Base-by-base conservation (phyloP, 208 protist genomes). In the Jaenimonas drosophilae region DNA sequence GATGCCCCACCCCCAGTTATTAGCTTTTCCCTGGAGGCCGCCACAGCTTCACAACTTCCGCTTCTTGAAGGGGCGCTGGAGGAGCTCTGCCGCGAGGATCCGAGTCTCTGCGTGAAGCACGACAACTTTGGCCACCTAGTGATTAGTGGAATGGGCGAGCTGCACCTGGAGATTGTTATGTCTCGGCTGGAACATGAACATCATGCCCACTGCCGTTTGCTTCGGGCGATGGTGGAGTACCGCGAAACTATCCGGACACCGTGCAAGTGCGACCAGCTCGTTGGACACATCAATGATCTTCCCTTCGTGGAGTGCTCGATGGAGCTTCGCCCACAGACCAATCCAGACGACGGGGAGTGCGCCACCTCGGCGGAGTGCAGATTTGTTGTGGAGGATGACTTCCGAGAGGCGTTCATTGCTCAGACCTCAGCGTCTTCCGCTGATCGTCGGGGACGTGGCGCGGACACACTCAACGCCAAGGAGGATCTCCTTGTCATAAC, bases 1-100 rank as follows among this genome's bases (percentile, higher is more conserved):
- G 53, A 78, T 28, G 79, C 98, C 7, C 97, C 97, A 12, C 87
- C 95, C 4, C 88, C 96, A 23, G 97, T 99, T 30, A 90, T 99
- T 54, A 97, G 92, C 5, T 87, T 97, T 21, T 75, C 94, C 2
- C 72, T 99, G 20, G 68, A 90, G 70, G 83, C 92, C 9, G 87
- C 88, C n/a, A 88, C 66, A 20, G 81, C 70, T 30, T 66, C 73
- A 12, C 83, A 96, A 39, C 59, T 83, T 16, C 55, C 68, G 21
- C 81, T 88, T 27, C 82, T 99, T 27, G 70, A 80, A 21, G 87
- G 94, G 47, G 96, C 95, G 2, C 70, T 99, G 21, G 32, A 54
- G n/a, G 78, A 94, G 48, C 89, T 98, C 44, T 67, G 75, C 43
- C 67, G 80, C 33, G 95, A 98, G 66, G 94, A 97, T 58, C 94